Evolutionary conservation across 2,329 filamentous ascomycete genomes (phyloP), one percentile per base, ranked within the genome.

Genomic region (Erysiphe pulchra): DNA sequence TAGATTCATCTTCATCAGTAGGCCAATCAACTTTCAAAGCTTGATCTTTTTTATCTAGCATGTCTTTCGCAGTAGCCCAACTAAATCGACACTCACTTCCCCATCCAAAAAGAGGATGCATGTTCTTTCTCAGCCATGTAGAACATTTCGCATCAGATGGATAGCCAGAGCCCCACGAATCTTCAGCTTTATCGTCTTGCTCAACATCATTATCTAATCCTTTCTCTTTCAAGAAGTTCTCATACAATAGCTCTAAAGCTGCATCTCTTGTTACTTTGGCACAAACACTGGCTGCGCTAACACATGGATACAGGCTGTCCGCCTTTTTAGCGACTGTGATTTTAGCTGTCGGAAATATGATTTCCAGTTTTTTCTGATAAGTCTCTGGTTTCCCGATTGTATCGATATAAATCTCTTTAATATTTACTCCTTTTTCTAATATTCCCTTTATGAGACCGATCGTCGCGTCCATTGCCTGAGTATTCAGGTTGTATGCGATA

Each of bases 71-170:
- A 0, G 90, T 95, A 0, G 80, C 81, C 90, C 90, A 98, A 57
- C 85, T 93, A 57, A 94, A 95, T 4, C 90, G 70, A 59, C 84
- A 92, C 62, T 95, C 86, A 24, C 72, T 72, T 0, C 87, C 86
- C 87, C 90, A 98, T 13, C 90, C 90, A 64, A 95, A 98, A 1
- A 95, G 63, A 2, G 83, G 82, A 57, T 98, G 78, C 77, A 94
- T 87, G 52, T 87, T 90, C 38, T 65, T 65, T 62, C 76, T 81
- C 57, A 98, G 60, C 87, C 90, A 98, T 18, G 63, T 61, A 1
- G 79, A 73, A 54, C 85, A 92, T 50, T 80, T 72, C 18, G 69
- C 75, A 61, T 98, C 90, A 1, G 80, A 84, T 0, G 90, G 90
- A 59, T 98, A 98, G 0, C 90, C 90, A 1, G 83, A 92, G 0